Evolutionary conservation across 768 basidiomycete genomes (phyloP), one percentile per base, ranked within the genome.

Genomic region (Macrolepiota dolichaula): DNA sequence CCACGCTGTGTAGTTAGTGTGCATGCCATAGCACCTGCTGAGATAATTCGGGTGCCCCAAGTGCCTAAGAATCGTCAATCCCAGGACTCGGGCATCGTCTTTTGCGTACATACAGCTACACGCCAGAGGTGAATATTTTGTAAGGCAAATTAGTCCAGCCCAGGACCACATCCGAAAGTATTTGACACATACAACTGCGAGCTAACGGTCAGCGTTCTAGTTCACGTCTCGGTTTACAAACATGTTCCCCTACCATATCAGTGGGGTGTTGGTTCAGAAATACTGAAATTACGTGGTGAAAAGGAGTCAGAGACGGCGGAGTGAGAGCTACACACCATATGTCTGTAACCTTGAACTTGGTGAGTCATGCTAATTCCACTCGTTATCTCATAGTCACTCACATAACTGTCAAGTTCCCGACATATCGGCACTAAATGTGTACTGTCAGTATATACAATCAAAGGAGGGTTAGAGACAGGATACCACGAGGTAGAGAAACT

Each of bases 1-100:
- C 10, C 22, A 72, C 71, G 51, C 65, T 72, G 71, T 9, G 65
- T 66, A 13, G 65, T 65, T 51, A 68, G 68, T 36, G 71, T 66
- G 25, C 63, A 66, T 13, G 66, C 49, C 52, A 67, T 59, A 13
- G 66, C 65, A 4, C 63, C 61, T 6, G 51, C 59, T 54, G 64
- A 63, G 13, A 69, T 62, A 19, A 65, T 56, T 55, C 67, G 68
- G 24, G 70, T 56, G n/a, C 71, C 70, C 40, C 66, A 62, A 32
- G 62, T 29, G 47, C 69, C 67, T 69, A 46, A 29, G 17, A 64
- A 36, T 32, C 10, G 29, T 32, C 38, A 17, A 12, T 17, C 3
- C 38, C 4, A 40, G 38, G 13, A 40, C 38, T 6, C 2, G 38
- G 17, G 17, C 10, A 12, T 10, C 38, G 17, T 12, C 13, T 40